These are phyloP conservation scores for Phytophthora cactorum DNA, from an alignment of 352 stramenopile species.

Conservation along the genomic window DNA sequence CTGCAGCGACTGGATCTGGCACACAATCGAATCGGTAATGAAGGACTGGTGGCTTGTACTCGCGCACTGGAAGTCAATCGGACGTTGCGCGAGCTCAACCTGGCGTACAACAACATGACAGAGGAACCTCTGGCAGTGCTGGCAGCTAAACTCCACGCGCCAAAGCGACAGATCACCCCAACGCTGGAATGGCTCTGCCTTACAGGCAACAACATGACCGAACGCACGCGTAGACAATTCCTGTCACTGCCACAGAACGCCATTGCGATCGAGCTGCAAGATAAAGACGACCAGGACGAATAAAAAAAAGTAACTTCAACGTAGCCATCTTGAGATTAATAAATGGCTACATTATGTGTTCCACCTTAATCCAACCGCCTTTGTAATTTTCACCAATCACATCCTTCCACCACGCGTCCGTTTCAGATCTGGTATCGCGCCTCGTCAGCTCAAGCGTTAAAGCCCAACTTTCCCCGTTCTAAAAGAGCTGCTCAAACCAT, in stretches of 20 bases:
- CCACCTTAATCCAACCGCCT: not conserved
- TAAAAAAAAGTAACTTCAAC: not conserved
- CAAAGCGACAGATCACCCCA: constrained; percentile 25
- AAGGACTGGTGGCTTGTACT: constrained; percentile 70
- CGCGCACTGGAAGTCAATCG: constrained; percentile 62
- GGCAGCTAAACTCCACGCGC: constrained; percentile 37
- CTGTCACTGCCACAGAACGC: constrained; percentile 31
- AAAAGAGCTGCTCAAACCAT: constrained; percentile 33
- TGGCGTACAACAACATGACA: constrained; percentile 77
- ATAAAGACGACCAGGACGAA: constrained; percentile 24
- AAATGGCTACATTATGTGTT: constrained; percentile 13
- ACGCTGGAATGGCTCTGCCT: constrained; percentile 64
- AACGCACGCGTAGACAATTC: constrained; percentile 48
- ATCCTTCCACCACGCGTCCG: constrained; percentile 14
- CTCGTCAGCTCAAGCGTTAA: constrained; percentile 5
- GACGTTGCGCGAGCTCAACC: constrained; percentile 68
- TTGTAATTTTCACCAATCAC: constrained; percentile 16
- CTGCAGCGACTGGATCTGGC: constrained; percentile 60
- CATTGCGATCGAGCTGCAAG: constrained; percentile 55
- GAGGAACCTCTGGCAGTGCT: constrained; percentile 72
- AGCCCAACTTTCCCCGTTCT: not conserved
- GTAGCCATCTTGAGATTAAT: not conserved
- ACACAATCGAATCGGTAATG: constrained; percentile 76
- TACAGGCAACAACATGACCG: constrained; percentile 65
- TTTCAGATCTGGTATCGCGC: constrained; percentile 29